Percentiles rank a stretch among this genome's conserved stretches.
These are phyloP conservation scores for Collariella sp. DNA, from an alignment of 495 filamentous ascomycete genomes.

Conservation along the genomic window DNA sequence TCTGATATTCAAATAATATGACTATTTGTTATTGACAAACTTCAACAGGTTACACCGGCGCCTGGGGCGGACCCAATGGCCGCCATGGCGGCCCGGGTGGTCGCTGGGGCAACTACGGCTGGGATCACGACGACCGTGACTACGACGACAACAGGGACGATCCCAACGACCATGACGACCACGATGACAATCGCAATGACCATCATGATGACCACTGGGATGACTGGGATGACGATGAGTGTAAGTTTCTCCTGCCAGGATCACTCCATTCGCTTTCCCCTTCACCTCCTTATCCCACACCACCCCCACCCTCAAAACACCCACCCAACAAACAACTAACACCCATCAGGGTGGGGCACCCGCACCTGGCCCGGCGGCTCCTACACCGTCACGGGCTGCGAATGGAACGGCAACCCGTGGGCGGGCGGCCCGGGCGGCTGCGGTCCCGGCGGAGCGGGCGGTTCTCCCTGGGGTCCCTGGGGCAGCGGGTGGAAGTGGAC, in stretches of 20 bases:
- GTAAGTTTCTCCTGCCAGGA: not conserved
- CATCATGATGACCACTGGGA: not conserved
- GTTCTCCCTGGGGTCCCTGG: constrained; percentile 38
- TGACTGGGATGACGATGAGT: constrained; percentile 3
- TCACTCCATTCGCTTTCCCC: no score
- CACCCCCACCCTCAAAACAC: not conserved
- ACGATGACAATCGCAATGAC: not conserved
- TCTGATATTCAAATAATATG: no score
- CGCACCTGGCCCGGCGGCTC: constrained; percentile 37
- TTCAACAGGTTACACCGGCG: constrained; percentile 28
- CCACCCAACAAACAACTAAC: no score
- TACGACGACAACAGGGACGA: not conserved
- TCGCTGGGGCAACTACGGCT: constrained; percentile 1
- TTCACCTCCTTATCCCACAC: not conserved
- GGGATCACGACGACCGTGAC: constrained; percentile 7
- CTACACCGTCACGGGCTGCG: constrained; percentile 41
- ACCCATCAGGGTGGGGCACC: constrained; percentile 6
- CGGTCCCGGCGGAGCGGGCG: constrained; percentile 28
- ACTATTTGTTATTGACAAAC: not conserved
- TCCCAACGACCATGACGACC: constrained; percentile 1
- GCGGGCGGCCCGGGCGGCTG: constrained; percentile 39
- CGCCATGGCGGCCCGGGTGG: constrained; percentile 9
- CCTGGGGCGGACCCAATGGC: constrained; percentile 19
- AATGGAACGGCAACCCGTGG: constrained; percentile 40
- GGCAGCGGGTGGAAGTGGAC: constrained; percentile 34